phyloP scores from a whole-genome alignment of 441 rosid species.

The Populus trichocarpa region DNA sequence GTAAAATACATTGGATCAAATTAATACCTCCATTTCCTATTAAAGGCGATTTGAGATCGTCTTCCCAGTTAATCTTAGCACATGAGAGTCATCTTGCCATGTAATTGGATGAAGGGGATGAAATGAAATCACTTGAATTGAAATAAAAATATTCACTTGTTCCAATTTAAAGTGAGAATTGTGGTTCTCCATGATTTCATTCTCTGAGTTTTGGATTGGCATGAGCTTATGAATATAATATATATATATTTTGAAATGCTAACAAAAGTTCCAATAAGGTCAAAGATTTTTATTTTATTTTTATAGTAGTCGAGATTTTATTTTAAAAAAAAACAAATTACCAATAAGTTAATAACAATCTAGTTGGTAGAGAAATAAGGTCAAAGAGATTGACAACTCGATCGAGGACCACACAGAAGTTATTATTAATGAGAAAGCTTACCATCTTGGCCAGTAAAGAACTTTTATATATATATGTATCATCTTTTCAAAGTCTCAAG shows the following conservation, averaged over 20 bases:
- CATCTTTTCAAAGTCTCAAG: neutral
- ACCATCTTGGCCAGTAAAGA: neutral
- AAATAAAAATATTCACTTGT: too few species aligned
- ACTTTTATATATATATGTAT: neutral
- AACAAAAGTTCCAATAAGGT: neutral
- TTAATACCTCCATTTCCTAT: neutral
- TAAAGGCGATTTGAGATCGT: neutral
- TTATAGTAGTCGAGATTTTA: too few species aligned
- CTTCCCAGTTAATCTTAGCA: neutral
- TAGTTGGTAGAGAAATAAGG: too few species aligned
- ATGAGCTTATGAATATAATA: neutral
- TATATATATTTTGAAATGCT: constrained; percentile 1
- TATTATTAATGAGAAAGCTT: neutral
- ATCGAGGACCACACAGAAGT: constrained; percentile 3
- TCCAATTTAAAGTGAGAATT: neutral
- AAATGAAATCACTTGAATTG: too few species aligned
- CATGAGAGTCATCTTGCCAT: neutral
- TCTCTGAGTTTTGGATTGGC: neutral
- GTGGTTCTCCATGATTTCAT: neutral
- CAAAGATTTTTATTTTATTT: neutral
- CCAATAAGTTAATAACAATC: too few species aligned
- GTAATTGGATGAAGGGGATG: neutral
- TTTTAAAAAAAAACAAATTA: too few species aligned
- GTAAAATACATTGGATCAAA: neutral
- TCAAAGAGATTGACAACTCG: constrained; percentile 6